Conservation (phyloP, 257 asterid species). For the Haberlea rhodopensis region DNA sequence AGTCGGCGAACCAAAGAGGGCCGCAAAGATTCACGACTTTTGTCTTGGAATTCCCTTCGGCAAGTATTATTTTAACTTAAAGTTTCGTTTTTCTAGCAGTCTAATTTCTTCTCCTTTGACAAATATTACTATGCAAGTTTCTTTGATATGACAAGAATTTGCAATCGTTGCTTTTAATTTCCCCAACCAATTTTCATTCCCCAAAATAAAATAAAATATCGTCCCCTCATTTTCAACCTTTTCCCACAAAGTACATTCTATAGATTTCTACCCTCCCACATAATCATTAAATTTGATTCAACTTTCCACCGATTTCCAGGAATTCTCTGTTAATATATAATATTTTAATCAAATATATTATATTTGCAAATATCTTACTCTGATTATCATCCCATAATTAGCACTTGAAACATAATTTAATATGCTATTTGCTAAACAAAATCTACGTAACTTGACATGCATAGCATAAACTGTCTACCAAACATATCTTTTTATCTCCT, state of each 20-base stretch:
- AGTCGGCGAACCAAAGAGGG: constrained; percentile 42
- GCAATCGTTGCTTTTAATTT: background rate
- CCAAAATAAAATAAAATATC: background rate
- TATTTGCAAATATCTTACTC: background rate
- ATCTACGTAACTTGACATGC: background rate
- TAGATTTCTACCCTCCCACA: background rate
- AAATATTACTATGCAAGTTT: background rate
- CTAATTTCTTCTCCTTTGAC: background rate
- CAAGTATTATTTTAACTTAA: constrained; percentile 31
- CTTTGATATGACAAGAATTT: background rate
- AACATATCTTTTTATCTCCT: background rate
- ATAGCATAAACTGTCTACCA: background rate
- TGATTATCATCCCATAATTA: background rate
- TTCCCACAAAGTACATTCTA: background rate
- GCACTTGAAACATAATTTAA: background rate
- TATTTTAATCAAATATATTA: too few species aligned
- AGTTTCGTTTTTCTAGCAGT: constrained; percentile 3
- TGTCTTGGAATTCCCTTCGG: constrained; percentile 96
- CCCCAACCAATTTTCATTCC: background rate
- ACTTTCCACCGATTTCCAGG: background rate
- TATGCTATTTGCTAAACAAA: background rate
- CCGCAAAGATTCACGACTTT: constrained; percentile 89
- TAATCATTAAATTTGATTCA: background rate
- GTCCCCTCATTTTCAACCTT: background rate
- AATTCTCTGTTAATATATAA: background rate